Conservation (phyloP, 2,329 filamentous ascomycete genomes). For the Ophiostoma populinum region DNA sequence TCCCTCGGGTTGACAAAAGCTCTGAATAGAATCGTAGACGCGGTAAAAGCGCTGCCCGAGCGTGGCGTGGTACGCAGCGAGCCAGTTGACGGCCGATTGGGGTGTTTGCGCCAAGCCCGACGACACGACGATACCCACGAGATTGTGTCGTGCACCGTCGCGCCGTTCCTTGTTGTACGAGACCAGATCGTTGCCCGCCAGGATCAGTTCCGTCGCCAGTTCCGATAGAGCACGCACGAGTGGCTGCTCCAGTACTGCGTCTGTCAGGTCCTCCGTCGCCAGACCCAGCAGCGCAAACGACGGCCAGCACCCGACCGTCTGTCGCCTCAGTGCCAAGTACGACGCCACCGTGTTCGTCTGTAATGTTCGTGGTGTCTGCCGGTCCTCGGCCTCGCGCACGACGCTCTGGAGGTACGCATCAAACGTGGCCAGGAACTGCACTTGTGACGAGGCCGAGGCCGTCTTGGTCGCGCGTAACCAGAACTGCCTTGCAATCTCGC, state of each 20-base stretch:
- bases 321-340: constrained; percentile 14
- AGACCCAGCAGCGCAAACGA: constrained; percentile 11
- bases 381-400: constrained; percentile 13
- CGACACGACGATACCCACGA: constrained; percentile 16
- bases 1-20: neutral
- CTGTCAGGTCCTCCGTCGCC: constrained; percentile 8
- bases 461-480: constrained; percentile 12
- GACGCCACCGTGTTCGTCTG: constrained; percentile 1
- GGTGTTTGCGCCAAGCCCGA: too few relatives aligned
- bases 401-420: constrained; percentile 13
- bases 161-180: constrained; percentile 17
- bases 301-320: constrained; percentile 14
- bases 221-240: constrained; percentile 11
- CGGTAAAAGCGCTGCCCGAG: constrained; percentile 8
- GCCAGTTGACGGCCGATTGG: constrained; percentile 11
- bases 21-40: constrained; percentile 2
- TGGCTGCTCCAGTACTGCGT: constrained; percentile 11
- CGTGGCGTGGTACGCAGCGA: constrained; percentile 4
- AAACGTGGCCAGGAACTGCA: constrained; percentile 13
- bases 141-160: constrained; percentile 16
- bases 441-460: constrained; percentile 10
- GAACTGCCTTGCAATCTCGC: constrained; percentile 14
- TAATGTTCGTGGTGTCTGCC: too few relatives aligned
- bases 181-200: constrained; percentile 16
- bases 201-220: constrained; percentile 13